Percentiles rank a stretch among this genome's conserved stretches.
These are phyloP conservation scores for Ampelocalamus luodianensis DNA, from an alignment of 176 grass and related monocot species.

Conservation along the genomic window DNA sequence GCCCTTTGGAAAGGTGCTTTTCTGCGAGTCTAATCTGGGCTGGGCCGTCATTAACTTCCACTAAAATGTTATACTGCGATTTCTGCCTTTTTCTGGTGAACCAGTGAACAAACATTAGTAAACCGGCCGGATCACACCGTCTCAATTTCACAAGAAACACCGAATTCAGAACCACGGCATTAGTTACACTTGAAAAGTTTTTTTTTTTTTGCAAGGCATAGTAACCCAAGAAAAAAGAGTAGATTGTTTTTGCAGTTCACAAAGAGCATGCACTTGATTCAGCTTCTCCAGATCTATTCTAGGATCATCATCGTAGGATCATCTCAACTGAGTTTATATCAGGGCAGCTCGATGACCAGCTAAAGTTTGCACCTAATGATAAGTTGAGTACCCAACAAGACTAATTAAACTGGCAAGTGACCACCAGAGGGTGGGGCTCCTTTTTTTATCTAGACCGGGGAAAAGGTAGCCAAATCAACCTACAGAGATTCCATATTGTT, in stretches of 20 bases:
- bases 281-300: not conserved
- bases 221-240: not conserved
- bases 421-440: constrained; percentile 18
- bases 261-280: not conserved
- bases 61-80: not conserved
- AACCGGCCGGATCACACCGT: not conserved
- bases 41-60: not conserved
- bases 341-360: not conserved
- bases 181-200: not conserved
- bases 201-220: no score
- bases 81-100: not conserved
- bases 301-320: not conserved
- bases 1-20: not conserved
- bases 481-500: constrained; percentile 27
- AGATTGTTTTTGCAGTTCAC: not conserved
- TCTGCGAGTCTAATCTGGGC: not conserved
- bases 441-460: not conserved
- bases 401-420: constrained; percentile 29
- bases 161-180: not conserved
- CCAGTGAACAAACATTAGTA: not conserved
- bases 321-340: not conserved
- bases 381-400: constrained; percentile 11
- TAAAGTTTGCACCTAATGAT: not conserved
- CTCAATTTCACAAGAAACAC: not conserved
- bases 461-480: not conserved